phyloP scores from a whole-genome alignment of 1,139 yeast genomes.

The Kodamaea ohmeri region DNA sequence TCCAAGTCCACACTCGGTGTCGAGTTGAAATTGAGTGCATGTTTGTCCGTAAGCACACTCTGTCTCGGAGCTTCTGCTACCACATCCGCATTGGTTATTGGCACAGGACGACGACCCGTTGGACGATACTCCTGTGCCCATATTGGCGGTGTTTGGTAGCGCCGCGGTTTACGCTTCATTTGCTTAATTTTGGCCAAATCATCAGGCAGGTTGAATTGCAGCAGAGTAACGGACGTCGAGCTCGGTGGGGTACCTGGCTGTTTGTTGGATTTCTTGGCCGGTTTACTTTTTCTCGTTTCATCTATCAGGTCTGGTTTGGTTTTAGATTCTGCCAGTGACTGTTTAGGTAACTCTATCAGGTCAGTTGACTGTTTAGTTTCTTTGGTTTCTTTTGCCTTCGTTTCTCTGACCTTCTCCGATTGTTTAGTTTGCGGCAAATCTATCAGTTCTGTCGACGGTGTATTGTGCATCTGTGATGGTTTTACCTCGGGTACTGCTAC shows the following conservation, averaged over 20 bases:
- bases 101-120: slow-evolving; percentile 4
- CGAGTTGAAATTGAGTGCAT: slow-evolving; percentile 35
- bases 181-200: slow-evolving; percentile 19
- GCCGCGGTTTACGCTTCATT: slow-evolving; percentile 49
- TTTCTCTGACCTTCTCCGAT: background rate
- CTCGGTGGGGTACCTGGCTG: background rate
- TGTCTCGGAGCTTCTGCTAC: slow-evolving; percentile 12
- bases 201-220: slow-evolving; percentile 10
- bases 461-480: no score
- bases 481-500: no score
- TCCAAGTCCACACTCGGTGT: slow-evolving; percentile 44
- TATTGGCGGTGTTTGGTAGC: slow-evolving; percentile 66
- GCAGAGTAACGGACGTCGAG: slow-evolving; percentile 4
- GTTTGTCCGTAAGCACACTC: slow-evolving; percentile 20
- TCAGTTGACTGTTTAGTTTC: background rate
- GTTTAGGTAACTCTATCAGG: no score
- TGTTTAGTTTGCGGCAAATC: no score
- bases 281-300: background rate
- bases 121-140: slow-evolving; percentile 83
- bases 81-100: slow-evolving; percentile 3
- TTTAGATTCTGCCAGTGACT: no score
- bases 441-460: no score
- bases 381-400: background rate
- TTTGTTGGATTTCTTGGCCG: slow-evolving; percentile 1
- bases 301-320: background rate